Conservation (phyloP, 306 rosid genomes). For the Rubus parviflorus region DNA sequence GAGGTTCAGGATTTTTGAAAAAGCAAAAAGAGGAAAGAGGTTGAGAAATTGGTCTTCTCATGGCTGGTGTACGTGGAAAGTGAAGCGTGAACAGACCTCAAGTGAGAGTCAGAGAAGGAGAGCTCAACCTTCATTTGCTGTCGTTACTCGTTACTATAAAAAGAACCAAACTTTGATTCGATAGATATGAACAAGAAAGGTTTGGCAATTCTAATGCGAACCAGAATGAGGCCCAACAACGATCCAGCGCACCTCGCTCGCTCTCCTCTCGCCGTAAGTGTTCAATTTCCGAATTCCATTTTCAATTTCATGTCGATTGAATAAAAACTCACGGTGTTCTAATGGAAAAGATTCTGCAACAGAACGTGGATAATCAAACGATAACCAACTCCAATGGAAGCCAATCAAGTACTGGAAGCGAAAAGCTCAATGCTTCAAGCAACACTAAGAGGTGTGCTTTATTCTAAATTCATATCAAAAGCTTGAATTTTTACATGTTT, state of each 20-base stretch:
- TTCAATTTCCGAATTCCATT: slow-evolving; percentile 3
- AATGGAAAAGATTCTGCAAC: slow-evolving; percentile 11
- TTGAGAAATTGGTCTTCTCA: not conserved
- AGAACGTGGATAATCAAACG: slow-evolving; percentile 47
- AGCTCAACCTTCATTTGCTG: slow-evolving; percentile 17
- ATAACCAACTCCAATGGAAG: slow-evolving; percentile 39
- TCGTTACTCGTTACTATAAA: not conserved
- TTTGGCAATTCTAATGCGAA: slow-evolving; percentile 78
- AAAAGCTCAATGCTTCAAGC: slow-evolving; percentile 30
- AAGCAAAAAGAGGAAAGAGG: too few species aligned
- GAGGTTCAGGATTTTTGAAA: too few species aligned
- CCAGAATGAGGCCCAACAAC: slow-evolving; percentile 74
- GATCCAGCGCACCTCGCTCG: slow-evolving; percentile 49
- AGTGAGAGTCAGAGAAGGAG: not conserved
- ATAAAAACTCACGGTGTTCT: not conserved
- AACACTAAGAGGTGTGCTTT: slow-evolving; percentile 49
- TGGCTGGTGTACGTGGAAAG: slow-evolving; percentile 13
- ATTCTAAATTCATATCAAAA: not conserved
- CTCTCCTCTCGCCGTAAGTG: slow-evolving; percentile 66
- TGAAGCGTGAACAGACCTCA: slow-evolving; percentile 4
- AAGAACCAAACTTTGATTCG: not conserved
- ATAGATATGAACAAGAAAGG: slow-evolving; percentile 63
- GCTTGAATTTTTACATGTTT: not conserved
- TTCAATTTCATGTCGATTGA: not conserved
- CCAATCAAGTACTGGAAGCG: slow-evolving; percentile 33